A percentile compares a stretch with the other conserved stretches of the same genome.
phyloP scores from a whole-genome alignment of 2,329 filamentous ascomycete genomes.

The Colletotrichum brevisporum region DNA sequence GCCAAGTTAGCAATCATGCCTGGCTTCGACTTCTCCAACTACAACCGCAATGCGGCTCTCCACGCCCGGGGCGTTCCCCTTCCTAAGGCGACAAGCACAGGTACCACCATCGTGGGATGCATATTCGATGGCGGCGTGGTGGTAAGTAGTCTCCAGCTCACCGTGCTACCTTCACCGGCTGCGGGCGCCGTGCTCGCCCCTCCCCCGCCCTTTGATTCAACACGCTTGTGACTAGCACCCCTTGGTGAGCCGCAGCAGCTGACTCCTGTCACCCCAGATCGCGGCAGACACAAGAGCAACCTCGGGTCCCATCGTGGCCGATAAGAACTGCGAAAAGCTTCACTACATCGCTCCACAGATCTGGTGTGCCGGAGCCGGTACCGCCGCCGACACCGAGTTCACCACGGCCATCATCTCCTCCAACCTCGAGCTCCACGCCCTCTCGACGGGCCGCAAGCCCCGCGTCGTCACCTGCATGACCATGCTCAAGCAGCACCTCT shows the following conservation, averaged over 20 bases:
- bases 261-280: conserved; percentile 71
- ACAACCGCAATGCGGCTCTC: conserved; percentile 98
- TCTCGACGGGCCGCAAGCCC: conserved; percentile 95
- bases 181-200: neutral
- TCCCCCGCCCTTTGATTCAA: neutral
- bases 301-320: conserved; percentile 96
- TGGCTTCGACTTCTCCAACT: conserved; percentile 99
- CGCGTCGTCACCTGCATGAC: conserved; percentile 99
- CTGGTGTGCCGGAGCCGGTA: conserved; percentile 98
- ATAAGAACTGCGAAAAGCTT: conserved; percentile 99
- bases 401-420: conserved; percentile 98
- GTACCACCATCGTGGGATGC: conserved; percentile 98
- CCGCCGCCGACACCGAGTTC: conserved; percentile 98
- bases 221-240: neutral
- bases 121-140: conserved; percentile 97
- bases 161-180: neutral
- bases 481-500: conserved; percentile 98
- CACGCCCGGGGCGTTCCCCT: conserved; percentile 94
- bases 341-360: conserved; percentile 99
- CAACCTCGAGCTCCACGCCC: conserved; percentile 95
- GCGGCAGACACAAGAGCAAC: conserved; percentile 98
- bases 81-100: conserved; percentile 97
- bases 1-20: conserved; percentile 75
- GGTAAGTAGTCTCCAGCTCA: conserved; percentile 62
- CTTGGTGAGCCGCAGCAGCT: conserved; percentile 6